phyloP scores from a whole-genome alignment of 176 grass and related monocot species.

The Cymbopogon citratus region DNA sequence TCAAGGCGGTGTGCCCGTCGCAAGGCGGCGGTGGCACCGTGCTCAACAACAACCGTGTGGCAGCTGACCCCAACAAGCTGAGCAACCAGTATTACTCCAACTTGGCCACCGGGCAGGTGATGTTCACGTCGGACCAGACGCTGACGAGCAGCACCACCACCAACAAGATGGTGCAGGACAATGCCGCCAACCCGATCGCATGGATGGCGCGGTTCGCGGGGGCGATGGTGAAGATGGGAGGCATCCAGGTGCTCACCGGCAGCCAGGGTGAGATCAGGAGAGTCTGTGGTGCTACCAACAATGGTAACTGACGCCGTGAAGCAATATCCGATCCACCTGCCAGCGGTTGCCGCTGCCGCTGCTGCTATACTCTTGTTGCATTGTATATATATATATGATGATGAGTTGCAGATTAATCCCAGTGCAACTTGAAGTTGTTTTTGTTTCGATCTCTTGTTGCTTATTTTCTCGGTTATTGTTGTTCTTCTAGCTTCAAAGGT shows the following conservation, averaged over 20 bases:
- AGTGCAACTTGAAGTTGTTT: no score
- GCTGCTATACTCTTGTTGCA: no score
- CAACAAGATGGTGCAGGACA: slow-evolving; percentile 7
- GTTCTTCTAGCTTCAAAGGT: no score
- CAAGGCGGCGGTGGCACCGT: neutral
- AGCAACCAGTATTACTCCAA: slow-evolving; percentile 36
- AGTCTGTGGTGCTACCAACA: slow-evolving; percentile 35
- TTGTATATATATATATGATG: no score
- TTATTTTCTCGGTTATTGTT: neutral
- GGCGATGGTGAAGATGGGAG: slow-evolving; percentile 50
- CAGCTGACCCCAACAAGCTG: slow-evolving; percentile 19
- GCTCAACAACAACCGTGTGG: slow-evolving; percentile 19
- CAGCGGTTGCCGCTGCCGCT: no score
- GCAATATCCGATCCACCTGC: no score
- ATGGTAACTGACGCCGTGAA: neutral
- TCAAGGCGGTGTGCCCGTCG: slow-evolving; percentile 21
- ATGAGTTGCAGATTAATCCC: no score
- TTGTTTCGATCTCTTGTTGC: neutral
- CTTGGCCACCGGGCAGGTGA: slow-evolving; percentile 3
- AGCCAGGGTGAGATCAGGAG: slow-evolving; percentile 40
- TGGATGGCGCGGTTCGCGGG: slow-evolving; percentile 34
- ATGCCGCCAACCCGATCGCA: neutral
- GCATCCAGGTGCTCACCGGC: slow-evolving; percentile 41
- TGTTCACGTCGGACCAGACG: slow-evolving; percentile 50
- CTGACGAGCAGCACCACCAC: slow-evolving; percentile 13